These are phyloP conservation scores for Phialophora tarda DNA, from an alignment of 2,329 filamentous ascomycete species.

Conservation along the genomic window DNA sequence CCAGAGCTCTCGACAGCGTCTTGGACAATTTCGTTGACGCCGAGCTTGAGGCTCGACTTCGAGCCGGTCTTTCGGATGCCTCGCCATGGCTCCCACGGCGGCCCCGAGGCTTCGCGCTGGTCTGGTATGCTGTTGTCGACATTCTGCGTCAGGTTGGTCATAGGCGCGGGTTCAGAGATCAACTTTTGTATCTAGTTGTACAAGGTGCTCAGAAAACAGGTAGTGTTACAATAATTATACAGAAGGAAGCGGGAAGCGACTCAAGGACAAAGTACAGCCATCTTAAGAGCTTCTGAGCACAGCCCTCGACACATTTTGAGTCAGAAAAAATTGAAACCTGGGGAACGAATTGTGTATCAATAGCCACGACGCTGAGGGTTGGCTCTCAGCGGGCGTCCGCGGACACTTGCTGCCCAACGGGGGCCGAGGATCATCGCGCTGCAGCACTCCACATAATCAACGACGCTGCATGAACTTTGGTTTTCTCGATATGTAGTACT, in stretches of 20 bases:
- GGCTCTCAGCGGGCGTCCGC: neutral
- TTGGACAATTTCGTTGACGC: constrained; percentile 34
- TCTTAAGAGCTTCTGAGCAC: neutral
- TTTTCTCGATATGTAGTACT: constrained; percentile 8
- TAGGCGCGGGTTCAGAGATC: neutral
- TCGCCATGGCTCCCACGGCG: constrained; percentile 30
- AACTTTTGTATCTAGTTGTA: neutral
- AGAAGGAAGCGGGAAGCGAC: constrained; percentile 5
- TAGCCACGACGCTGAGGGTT: constrained; percentile 4
- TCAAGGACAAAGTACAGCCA: neutral
- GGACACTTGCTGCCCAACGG: constrained; percentile 29
- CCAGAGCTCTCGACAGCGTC: constrained; percentile 33
- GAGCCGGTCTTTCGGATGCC: constrained; percentile 27
- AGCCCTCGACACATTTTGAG: constrained; percentile 5
- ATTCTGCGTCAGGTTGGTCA: constrained; percentile 17
- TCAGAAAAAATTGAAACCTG: constrained; percentile 13
- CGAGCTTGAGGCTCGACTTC: constrained; percentile 34
- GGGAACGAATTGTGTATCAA: constrained; percentile 12
- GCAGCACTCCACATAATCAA: constrained; percentile 18
- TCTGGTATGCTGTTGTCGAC: constrained; percentile 34
- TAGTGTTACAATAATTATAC: constrained; percentile 19
- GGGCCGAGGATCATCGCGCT: constrained; percentile 11
- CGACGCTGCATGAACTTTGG: constrained; percentile 30
- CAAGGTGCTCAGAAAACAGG: constrained; percentile 8
- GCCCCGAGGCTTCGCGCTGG: constrained; percentile 32